phyloP scores from a whole-genome alignment of 441 rosid species.

The Adansonia rubrostipa region DNA sequence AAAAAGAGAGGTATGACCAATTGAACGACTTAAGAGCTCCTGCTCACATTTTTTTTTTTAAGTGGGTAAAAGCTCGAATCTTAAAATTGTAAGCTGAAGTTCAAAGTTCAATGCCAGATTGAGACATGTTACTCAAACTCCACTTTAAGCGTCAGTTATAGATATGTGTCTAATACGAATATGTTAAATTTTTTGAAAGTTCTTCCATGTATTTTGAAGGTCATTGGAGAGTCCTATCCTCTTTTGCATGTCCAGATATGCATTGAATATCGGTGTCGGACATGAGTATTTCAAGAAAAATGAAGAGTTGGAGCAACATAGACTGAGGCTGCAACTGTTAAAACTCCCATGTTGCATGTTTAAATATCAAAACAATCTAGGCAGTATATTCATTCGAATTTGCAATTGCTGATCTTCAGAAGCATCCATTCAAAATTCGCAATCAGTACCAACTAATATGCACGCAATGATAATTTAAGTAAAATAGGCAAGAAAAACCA shows the following conservation, averaged over 20 bases:
- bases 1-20: background rate
- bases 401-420: background rate
- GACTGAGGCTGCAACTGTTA: background rate
- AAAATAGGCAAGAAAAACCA: constrained; percentile 25
- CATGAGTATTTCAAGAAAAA: too few species aligned
- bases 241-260: too few species aligned
- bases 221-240: too few species aligned
- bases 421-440: background rate
- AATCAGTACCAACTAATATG: background rate
- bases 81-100: background rate
- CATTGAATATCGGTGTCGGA: too few species aligned
- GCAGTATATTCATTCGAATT: background rate
- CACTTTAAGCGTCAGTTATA: too few species aligned
- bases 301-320: too few species aligned
- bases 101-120: background rate
- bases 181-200: too few species aligned
- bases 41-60: background rate
- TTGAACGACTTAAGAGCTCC: background rate
- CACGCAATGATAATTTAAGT: background rate
- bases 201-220: too few species aligned
- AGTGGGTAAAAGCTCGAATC: background rate
- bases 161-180: too few species aligned
- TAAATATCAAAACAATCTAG: background rate
- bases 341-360: background rate
- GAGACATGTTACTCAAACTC: too few species aligned